Evolutionary conservation across 176 grass and related monocot species (phyloP), one percentile per base, ranked within the genome.

Genomic region (Oryza punctata): DNA sequence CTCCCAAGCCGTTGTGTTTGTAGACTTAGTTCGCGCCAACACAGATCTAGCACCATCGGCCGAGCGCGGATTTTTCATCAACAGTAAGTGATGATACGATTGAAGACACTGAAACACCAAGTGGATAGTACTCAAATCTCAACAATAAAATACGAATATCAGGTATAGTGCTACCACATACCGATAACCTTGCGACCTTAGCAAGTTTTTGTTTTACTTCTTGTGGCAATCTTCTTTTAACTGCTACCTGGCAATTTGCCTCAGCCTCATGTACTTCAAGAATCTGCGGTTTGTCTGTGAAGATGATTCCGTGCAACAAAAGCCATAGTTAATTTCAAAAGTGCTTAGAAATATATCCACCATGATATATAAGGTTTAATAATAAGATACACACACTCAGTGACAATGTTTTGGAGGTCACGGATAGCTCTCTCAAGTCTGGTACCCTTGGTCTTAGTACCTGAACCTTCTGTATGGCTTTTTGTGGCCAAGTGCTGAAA

Each of bases 111-210:
- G 54, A 37, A 83, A 41, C 41, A 75, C 29, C 50, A 49, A 84
- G 37, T 3, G 23, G 29, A 30, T 7, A 50, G n/a, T 75, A 75
- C 25, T 75, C 29, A 75, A 67, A 64, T 47, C 57, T 82, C 71
- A 46, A 0, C 7, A 75, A 82, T 46, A 3, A 18, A 65, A 37
- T 67, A 65, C 67, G 41, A 40, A 19, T 75, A 41, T 67, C 19
- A 75, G 19, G 61, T 52, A 50, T 33, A 32, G n/a, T 76, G 65
- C 21, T 50, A 79, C 67, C 37, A 71, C 85, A 79, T 92, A 95
- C 93, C 80, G 93, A 92, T 78, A 95, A 85, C 85, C 93, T 89
- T 69, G 93, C 93, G 35, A 95, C 93, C 91, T 88, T 95, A 84
- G 93, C 87, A 73, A 95, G 93, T 76, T 88, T 92, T 73, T 85